Base-by-base conservation (phyloP, 2,329 filamentous ascomycete genomes). In the Trichoderma brevicompactum region DNA sequence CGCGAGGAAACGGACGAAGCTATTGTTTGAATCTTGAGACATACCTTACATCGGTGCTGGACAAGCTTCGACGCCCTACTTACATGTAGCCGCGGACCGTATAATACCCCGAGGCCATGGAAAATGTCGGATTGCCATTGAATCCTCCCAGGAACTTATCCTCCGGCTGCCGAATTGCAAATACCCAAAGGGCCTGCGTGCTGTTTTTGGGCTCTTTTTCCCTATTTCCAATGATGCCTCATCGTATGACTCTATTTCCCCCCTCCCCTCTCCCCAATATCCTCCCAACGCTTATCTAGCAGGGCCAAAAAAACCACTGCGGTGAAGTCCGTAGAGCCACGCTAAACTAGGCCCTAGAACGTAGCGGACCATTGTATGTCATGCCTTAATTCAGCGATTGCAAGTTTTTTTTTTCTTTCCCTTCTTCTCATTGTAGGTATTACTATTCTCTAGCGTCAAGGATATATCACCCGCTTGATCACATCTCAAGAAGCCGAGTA, bases 401-500 rank as follows among this genome's bases (percentile, higher is more conserved):
- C 34, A 48, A n/a, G 41, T 2, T 36, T 38, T 40, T 49, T 15
- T 32, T 60, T 38, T 38, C 6, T 38, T 7, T 7, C 36, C 7
- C 7, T 38, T 6, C 36, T 38, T 38, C 36, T 38, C 5, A 38
- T 6, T 38, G 7, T 38, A 10, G 36, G 7, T 38, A 28, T 28
- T 28, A 28, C 23, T 44, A 44, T 32, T 32, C 41, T 28, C 44
- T 17, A 19, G 32, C 53, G 48, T 40, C 40, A 53, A 63, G 49
- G 48, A 44, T 23, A 44, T 23, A 34, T 19, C n/a, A 43, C 41
- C 13, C 49, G 34, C 38, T 46, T 48, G 40, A 53, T 54, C 63
- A 60, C 63, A 53, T 65, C 48, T 59, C 49, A 60, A 46, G 48
- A 44, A 46, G 48, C 63, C 54, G 41, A 46, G 28, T 41, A 53